These are phyloP conservation scores for Psophocarpus tetragonolobus DNA, from an alignment of 306 rosid genomes.

Conservation along the genomic window DNA sequence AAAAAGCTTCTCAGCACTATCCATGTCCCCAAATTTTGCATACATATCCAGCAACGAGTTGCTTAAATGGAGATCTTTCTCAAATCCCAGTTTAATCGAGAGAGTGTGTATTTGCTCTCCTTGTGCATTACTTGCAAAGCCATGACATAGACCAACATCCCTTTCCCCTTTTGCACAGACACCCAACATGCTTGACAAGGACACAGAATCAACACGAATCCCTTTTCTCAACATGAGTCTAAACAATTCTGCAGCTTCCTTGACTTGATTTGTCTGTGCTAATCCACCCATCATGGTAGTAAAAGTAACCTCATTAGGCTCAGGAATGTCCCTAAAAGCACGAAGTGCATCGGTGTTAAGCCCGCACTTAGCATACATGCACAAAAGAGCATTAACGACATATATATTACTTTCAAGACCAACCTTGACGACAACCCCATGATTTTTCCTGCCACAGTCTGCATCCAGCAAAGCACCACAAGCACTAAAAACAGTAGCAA, in stretches of 20 bases:
- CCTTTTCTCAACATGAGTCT: slow-evolving; percentile 64
- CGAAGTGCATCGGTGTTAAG: slow-evolving; percentile 52
- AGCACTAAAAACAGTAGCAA: slow-evolving; percentile 69
- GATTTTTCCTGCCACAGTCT: slow-evolving; percentile 56
- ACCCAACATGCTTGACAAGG: slow-evolving; percentile 65
- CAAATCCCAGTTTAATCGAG: slow-evolving; percentile 64
- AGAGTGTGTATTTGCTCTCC: slow-evolving; percentile 62
- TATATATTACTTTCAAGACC: slow-evolving; percentile 60
- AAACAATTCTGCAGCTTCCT: slow-evolving; percentile 58
- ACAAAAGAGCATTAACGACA: slow-evolving; percentile 59
- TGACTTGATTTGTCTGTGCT: slow-evolving; percentile 43
- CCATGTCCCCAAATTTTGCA: slow-evolving; percentile 64
- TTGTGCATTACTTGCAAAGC: slow-evolving; percentile 29
- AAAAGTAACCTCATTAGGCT: slow-evolving; percentile 78
- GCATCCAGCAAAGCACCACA: slow-evolving; percentile 50
- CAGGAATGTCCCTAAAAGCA: slow-evolving; percentile 54
- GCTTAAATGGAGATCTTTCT: slow-evolving; percentile 61
- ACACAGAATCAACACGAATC: slow-evolving; percentile 60
- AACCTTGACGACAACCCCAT: slow-evolving; percentile 60
- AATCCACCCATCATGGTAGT: slow-evolving; percentile 73
- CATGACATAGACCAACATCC: slow-evolving; percentile 34
- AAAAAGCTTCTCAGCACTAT: slow-evolving; percentile 62
- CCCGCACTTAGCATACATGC: slow-evolving; percentile 66
- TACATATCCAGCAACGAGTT: slow-evolving; percentile 81
- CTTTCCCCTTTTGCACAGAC: slow-evolving; percentile 54